These are phyloP conservation scores for Pontederia paniculata DNA, from an alignment of 176 grass and related monocot species.

Conservation along the genomic window DNA sequence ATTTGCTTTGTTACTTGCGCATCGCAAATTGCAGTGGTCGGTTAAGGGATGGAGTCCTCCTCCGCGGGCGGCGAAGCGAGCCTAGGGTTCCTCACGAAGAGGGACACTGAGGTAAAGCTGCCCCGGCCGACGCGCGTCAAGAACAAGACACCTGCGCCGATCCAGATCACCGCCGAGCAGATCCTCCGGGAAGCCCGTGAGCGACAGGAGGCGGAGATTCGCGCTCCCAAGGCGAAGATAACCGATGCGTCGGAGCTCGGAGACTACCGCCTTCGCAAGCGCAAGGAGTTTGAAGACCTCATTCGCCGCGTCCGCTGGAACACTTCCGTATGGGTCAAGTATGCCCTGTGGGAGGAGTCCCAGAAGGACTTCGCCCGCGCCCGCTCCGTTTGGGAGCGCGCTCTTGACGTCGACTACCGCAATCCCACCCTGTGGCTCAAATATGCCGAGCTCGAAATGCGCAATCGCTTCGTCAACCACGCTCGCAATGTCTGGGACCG, in stretches of 20 bases:
- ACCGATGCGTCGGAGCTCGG: constrained; percentile 50
- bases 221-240: constrained; percentile 69
- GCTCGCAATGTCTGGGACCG: constrained; percentile 91
- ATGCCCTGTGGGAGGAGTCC: constrained; percentile 66
- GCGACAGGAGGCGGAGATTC: constrained; percentile 69
- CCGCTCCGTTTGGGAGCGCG: constrained; percentile 79
- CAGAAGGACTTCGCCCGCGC: constrained; percentile 61
- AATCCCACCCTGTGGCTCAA: constrained; percentile 88
- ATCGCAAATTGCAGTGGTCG: too few relatives aligned
- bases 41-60: too few relatives aligned
- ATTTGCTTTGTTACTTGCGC: too few relatives aligned
- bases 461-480: constrained; percentile 54
- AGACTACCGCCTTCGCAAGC: constrained; percentile 67
- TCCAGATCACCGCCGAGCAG: constrained; percentile 87
- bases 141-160: constrained; percentile 57
- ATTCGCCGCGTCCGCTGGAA: constrained; percentile 40
- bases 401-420: constrained; percentile 51
- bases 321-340: constrained; percentile 49
- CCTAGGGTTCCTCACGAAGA: too few relatives aligned
- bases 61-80: too few relatives aligned
- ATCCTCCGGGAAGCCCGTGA: constrained; percentile 66
- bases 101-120: constrained; percentile 10
- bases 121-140: constrained; percentile 53
- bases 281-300: constrained; percentile 68
- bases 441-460: constrained; percentile 93